Percentiles rank a stretch among this genome's conserved stretches.
Evolutionary conservation across 352 stramenopile genomes (phyloP).

Genomic region (Globisporangium uncinulatum): DNA sequence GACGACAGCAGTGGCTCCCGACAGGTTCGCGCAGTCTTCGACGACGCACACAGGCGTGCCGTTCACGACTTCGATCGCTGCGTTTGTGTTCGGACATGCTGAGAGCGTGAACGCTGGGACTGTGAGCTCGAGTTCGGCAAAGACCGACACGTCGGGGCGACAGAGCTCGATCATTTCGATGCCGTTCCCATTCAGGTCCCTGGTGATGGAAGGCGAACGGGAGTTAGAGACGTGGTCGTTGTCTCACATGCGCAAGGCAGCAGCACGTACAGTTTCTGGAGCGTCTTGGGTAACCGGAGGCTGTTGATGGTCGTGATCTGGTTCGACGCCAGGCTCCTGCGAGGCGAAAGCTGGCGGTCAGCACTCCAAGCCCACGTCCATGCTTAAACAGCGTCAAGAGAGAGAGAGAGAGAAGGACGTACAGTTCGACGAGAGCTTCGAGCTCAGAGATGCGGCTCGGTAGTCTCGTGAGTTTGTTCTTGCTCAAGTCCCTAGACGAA

Average conservation of each 20-base stretch:
- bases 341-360: not conserved
- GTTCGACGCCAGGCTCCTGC: constrained; percentile 58
- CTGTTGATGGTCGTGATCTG: constrained; percentile 38
- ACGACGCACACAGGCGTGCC: constrained; percentile 9
- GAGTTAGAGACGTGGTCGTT: too few relatives aligned
- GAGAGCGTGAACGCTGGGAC: constrained; percentile 18
- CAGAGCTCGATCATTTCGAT: constrained; percentile 45
- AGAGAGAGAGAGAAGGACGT: constrained; percentile 10
- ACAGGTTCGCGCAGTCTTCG: not conserved
- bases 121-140: constrained; percentile 20
- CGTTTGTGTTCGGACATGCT: constrained; percentile 1
- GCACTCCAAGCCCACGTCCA: not conserved
- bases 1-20: not conserved
- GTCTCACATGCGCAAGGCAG: not conserved
- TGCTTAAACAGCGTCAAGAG: not conserved
- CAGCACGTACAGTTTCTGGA: constrained; percentile 25
- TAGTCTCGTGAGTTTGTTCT: constrained; percentile 45
- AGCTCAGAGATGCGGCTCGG: constrained; percentile 38
- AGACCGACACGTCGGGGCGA: constrained; percentile 33
- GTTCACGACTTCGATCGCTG: constrained; percentile 1
- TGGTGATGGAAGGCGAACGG: not conserved
- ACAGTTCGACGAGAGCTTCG: constrained; percentile 49
- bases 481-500: constrained; percentile 41
- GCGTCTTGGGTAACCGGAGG: constrained; percentile 45
- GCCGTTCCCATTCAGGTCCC: constrained; percentile 32